Base-by-base conservation (phyloP, 495 filamentous ascomycete species). In the Trichodelitschia bisporula region DNA sequence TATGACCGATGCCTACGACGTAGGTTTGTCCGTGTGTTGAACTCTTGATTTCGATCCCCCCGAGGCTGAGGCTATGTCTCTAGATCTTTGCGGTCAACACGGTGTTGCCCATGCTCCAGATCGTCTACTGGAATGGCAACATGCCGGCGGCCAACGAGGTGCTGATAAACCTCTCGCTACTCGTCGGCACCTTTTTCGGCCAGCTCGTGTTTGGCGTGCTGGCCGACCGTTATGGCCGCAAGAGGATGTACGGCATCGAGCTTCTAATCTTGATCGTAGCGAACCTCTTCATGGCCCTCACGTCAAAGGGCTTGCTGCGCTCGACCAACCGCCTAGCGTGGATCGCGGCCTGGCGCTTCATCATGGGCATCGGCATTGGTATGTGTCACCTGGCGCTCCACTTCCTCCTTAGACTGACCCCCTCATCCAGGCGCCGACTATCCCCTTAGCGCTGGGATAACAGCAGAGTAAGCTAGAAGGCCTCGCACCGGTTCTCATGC, bases 21-120 rank as follows among this genome's bases (percentile, higher is more conserved):
- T n/a, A n/a, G n/a, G n/a, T n/a, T n/a, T n/a, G n/a, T n/a, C n/a
- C n/a, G n/a, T n/a, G n/a, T n/a, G n/a, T n/a, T n/a, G n/a, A n/a
- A n/a, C n/a, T n/a, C n/a, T n/a, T n/a, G n/a, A n/a, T n/a, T n/a
- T n/a, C n/a, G n/a, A n/a, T n/a, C n/a, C n/a, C n/a, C n/a, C n/a
- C n/a, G n/a, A n/a, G n/a, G n/a, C n/a, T n/a, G n/a, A n/a, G n/a
- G n/a, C n/a, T n/a, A n/a, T n/a, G n/a, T n/a, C n/a, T n/a, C n/a
- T n/a, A n/a, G n/a, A n/a, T 82, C 11, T 76, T 76, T 38, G 63
- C 65, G 14, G 68, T 58, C 37, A 76, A 76, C 29, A 61, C 69
- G 39, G 53, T 70, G 31, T 49, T 68, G 2, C 67, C 71, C 0
- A 66, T 64, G 44, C 49, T 74, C 11, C 51, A 55, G 20, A 68